These are phyloP conservation scores for Pyrenochaeta sp. DNA, from an alignment of 2,329 filamentous ascomycete genomes.

Conservation along the genomic window DNA sequence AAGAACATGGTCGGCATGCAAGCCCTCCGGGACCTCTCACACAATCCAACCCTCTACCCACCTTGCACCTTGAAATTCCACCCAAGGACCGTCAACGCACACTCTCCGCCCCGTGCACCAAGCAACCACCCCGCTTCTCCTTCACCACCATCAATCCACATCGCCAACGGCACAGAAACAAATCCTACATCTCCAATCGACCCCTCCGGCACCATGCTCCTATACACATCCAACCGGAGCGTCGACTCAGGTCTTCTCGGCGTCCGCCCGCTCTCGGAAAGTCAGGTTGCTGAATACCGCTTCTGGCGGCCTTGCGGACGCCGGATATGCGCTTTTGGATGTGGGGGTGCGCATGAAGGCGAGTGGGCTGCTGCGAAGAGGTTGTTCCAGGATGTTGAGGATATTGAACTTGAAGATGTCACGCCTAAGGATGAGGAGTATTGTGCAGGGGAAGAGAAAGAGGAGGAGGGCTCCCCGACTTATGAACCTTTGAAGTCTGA, in stretches of 20 bases:
- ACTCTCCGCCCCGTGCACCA: background rate
- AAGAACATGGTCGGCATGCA: constrained; percentile 32
- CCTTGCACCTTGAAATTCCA: constrained; percentile 4
- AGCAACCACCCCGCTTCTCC: background rate
- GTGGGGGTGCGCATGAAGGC: constrained; percentile 35
- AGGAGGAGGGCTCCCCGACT: background rate
- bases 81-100: constrained; percentile 3
- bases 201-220: constrained; percentile 38
- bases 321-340: constrained; percentile 43
- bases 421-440: background rate
- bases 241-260: constrained; percentile 41
- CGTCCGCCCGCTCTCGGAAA: constrained; percentile 38
- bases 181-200: constrained; percentile 34
- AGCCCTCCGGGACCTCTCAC: constrained; percentile 16
- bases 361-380: constrained; percentile 41
- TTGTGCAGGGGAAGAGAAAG: background rate
- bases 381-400: constrained; percentile 38
- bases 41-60: constrained; percentile 3
- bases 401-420: constrained; percentile 15
- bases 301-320: constrained; percentile 48
- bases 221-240: constrained; percentile 41
- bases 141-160: constrained; percentile 23
- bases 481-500: no score
- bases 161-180: constrained; percentile 42
- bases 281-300: constrained; percentile 46